Conservation (phyloP, 176 grass and related monocot genomes). For the Leersia perrieri region DNA sequence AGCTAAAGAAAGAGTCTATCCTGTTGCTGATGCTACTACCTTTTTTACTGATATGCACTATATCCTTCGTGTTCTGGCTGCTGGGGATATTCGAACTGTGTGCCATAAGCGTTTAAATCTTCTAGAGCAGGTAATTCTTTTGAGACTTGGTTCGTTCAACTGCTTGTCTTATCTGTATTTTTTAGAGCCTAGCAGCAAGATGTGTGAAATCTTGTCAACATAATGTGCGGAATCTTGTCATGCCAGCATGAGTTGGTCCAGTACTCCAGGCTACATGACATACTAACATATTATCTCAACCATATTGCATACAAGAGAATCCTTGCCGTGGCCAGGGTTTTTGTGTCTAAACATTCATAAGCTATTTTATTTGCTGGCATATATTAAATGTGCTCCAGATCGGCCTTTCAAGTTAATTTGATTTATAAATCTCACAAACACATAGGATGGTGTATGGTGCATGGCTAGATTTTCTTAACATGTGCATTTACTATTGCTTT, state of each 20-base stretch:
- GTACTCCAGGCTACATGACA: not conserved
- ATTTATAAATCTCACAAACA: constrained; percentile 28
- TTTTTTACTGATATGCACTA: constrained; percentile 98
- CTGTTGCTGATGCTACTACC: constrained; percentile 83
- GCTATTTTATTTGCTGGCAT: not conserved
- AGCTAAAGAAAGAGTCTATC: constrained; percentile 80
- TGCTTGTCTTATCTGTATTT: not conserved
- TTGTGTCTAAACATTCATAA: not conserved
- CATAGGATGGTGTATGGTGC: not conserved
- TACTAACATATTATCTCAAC: not conserved
- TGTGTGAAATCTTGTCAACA: not conserved
- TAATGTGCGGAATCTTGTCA: not conserved
- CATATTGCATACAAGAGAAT: not conserved
- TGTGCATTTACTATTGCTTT: constrained; percentile 1
- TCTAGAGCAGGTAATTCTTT: constrained; percentile 77
- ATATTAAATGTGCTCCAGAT: not conserved
- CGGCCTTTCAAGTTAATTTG: constrained; percentile 4
- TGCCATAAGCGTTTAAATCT: constrained; percentile 85
- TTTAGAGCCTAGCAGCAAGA: not conserved
- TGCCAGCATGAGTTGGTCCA: not conserved
- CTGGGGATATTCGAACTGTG: constrained; percentile 87
- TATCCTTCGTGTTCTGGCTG: constrained; percentile 81
- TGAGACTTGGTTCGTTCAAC: not conserved
- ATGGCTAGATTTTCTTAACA: constrained; percentile 1
- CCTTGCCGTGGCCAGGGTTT: not conserved